These are phyloP conservation scores for Oryza australiensis DNA, from an alignment of 176 grass and related monocot genomes.

Conservation along the genomic window DNA sequence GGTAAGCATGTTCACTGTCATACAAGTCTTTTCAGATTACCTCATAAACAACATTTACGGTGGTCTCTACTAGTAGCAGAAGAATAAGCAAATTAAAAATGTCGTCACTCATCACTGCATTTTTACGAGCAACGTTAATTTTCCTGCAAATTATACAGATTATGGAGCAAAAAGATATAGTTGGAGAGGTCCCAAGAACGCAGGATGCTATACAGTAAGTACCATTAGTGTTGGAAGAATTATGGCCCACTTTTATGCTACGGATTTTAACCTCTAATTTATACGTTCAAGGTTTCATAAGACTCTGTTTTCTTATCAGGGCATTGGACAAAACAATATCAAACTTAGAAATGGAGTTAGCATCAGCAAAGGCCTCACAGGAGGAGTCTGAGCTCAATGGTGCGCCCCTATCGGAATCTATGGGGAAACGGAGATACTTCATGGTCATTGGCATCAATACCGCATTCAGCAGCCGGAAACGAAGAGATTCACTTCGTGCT, in stretches of 20 bases:
- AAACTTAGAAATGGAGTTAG: conserved; percentile 79
- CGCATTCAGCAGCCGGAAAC: conserved; percentile 85
- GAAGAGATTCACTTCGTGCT: conserved; percentile 84
- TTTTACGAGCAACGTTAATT: background rate
- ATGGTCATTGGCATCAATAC: conserved; percentile 96
- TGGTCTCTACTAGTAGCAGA: background rate
- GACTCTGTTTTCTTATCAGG: conserved; percentile 36
- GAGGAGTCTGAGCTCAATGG: conserved; percentile 64
- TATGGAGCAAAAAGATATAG: conserved; percentile 33
- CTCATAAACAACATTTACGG: background rate
- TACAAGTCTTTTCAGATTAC: background rate
- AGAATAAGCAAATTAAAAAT: background rate
- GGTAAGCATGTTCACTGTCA: conserved; percentile 35
- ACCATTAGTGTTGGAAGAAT: background rate
- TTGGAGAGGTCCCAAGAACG: conserved; percentile 53
- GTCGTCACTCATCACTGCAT: background rate
- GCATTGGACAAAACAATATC: conserved; percentile 90
- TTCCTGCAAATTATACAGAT: conserved; percentile 15
- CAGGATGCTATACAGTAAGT: conserved; percentile 82
- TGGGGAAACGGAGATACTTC: conserved; percentile 55
- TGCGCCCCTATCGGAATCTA: conserved; percentile 40
- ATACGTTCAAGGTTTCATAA: background rate
- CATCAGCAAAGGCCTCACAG: conserved; percentile 65
- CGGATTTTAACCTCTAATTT: background rate
- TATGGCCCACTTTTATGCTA: background rate